Base-by-base conservation (phyloP, 2,329 filamentous ascomycete genomes). In the Botrytis galanthina region DNA sequence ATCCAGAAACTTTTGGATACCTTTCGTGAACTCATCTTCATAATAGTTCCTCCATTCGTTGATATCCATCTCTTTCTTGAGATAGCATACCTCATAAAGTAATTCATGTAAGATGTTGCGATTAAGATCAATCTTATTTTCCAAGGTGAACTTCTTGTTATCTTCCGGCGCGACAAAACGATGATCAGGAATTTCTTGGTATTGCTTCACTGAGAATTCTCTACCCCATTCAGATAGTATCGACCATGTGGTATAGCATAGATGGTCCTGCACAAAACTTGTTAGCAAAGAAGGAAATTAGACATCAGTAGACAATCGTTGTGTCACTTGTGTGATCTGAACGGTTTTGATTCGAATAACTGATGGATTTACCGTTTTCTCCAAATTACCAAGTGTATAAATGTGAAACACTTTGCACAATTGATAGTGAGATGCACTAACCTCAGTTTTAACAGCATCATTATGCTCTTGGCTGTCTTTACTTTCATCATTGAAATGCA, bases 1-100 rank as follows among this genome's bases (percentile, higher is more conserved):
- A 22, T 71, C 73, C 26, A 81, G 73, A 14, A 78, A 75, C 22
- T 78, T 46, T 46, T 80, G 73, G 12, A 80, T 73, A 26, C 78
- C 77, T 5, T 76, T 72, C n/a, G 80, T 78, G 39, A 82, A 74
- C 61, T 79, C 76, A 26, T 81, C 78, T 67, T 80, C 77, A 4
- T 75, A 75, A n/a, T 78, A 76, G 12, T 73, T 48, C 9, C 37
- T 12, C 14, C 8, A 0, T 0, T 57, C 9, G 26, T 7, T 1
- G 29, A 3, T 0, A n/a, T 3, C 5, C 60, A 39, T 39, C 2
- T 42, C 7, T 16, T 29, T 5, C 18, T 32, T 29, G 37, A 63
- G 32, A 1, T 18, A 39, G 2, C 37, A 16, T 2, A n/a, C 61
- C 37, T 63, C 37, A 8, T 6, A 39, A 44, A 63, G 26, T 7